Conservation (phyloP, 352 stramenopile genomes). For the Stramenopiles sp. region DNA sequence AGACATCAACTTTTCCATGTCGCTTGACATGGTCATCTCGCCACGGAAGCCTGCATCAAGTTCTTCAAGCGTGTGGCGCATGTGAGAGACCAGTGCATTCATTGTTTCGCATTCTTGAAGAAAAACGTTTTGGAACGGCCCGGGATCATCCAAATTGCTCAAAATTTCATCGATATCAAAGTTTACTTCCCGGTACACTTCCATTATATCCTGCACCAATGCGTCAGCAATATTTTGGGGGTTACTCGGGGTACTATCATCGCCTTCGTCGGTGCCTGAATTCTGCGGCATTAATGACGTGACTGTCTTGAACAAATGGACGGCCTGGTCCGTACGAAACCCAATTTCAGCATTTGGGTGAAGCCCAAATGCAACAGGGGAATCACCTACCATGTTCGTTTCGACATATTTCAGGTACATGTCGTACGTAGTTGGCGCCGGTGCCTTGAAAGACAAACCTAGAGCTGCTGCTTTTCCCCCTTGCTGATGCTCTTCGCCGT, state of each 20-base stretch:
- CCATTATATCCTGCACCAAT: constrained; percentile 63
- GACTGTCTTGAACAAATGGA: constrained; percentile 47
- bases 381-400: constrained; percentile 44
- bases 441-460: constrained; percentile 24
- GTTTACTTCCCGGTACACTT: constrained; percentile 57
- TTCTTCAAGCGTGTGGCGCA: constrained; percentile 48
- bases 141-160: constrained; percentile 40
- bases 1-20: constrained; percentile 53
- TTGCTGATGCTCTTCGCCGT: constrained; percentile 27
- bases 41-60: constrained; percentile 58
- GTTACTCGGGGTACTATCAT: constrained; percentile 27
- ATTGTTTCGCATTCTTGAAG: constrained; percentile 66
- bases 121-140: constrained; percentile 66
- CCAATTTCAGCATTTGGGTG: constrained; percentile 77
- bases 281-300: constrained; percentile 32
- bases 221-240: constrained; percentile 53
- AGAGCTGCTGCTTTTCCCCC: constrained; percentile 17
- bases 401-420: constrained; percentile 67
- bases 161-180: constrained; percentile 55
- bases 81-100: constrained; percentile 49
- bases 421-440: constrained; percentile 42
- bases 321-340: constrained; percentile 57
- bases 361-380: constrained; percentile 58
- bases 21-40: constrained; percentile 58
- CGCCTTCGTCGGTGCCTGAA: constrained; percentile 29